These are phyloP conservation scores for Trichoderma parareesei DNA, from an alignment of 495 filamentous ascomycete species.

Conservation along the genomic window DNA sequence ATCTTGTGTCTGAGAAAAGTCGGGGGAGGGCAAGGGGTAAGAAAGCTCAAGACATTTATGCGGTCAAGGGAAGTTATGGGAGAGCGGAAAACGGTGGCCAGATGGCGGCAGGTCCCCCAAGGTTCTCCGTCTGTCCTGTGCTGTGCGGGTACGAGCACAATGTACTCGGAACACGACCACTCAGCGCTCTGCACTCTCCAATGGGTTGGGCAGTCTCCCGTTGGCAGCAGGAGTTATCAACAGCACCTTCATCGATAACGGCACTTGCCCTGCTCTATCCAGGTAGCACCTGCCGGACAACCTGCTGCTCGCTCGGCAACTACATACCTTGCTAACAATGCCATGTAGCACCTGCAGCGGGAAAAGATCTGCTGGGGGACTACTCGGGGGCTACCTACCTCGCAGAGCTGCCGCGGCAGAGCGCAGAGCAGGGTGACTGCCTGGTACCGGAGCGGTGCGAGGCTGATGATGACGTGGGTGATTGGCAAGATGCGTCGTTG, in stretches of 20 bases:
- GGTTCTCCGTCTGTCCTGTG: not conserved
- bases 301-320: too few species aligned
- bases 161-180: not conserved
- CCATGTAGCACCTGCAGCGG: too few species aligned
- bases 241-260: not conserved
- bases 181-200: not conserved
- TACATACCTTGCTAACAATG: too few species aligned
- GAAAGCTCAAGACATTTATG: not conserved
- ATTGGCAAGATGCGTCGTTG: not conserved
- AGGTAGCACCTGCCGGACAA: too few species aligned
- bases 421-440: not conserved
- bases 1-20: not conserved
- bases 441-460: not conserved
- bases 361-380: too few species aligned
- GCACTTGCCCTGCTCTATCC: not conserved
- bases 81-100: not conserved
- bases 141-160: not conserved
- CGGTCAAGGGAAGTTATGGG: not conserved
- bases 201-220: not conserved
- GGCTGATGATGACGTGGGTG: slow-evolving; percentile 4
- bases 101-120: not conserved
- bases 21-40: not conserved
- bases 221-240: not conserved
- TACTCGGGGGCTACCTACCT: not conserved
- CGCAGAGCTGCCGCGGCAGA: not conserved